A percentile compares a stretch with the other conserved stretches of the same genome.
Evolutionary conservation across 495 filamentous ascomycete genomes (phyloP).

Genomic region (Sporormia fimetaria): DNA sequence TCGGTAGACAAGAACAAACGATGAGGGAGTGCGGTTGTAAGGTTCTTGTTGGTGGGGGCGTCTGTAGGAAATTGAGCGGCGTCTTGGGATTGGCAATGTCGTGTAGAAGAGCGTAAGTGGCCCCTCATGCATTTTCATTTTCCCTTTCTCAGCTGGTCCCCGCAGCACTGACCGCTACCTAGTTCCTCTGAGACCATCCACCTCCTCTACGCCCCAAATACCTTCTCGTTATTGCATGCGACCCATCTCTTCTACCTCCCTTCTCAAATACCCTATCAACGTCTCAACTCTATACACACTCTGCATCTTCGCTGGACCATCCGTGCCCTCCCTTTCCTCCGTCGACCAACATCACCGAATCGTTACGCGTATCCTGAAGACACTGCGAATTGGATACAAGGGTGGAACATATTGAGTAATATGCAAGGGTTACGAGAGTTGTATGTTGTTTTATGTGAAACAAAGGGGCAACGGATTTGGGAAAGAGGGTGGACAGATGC

Average conservation of each 20-base stretch:
- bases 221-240: conserved; percentile 19
- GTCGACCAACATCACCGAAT: conserved; percentile 1
- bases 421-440: conserved; percentile 16
- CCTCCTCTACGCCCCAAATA: conserved; percentile 14
- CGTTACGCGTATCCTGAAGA: conserved; percentile 18
- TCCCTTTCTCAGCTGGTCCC: not conserved
- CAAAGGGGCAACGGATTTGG: conserved; percentile 9
- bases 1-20: not conserved
- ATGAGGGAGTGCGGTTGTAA: conserved; percentile 6
- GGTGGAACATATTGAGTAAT: conserved; percentile 11
- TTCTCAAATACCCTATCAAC: conserved; percentile 6
- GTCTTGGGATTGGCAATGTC: conserved; percentile 2
- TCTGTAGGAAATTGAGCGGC: conserved; percentile 1
- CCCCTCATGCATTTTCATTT: not conserved
- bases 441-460: conserved; percentile 15
- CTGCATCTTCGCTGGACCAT: conserved; percentile 20
- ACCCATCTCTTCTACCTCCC: conserved; percentile 24
- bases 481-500: conserved; percentile 10
- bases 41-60: conserved; percentile 12
- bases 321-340: conserved; percentile 17
- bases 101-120: conserved; percentile 16
- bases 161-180: not conserved
- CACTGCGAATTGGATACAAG: conserved; percentile 15
- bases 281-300: conserved; percentile 15
- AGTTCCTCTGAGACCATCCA: conserved; percentile 21